phyloP scores from a whole-genome alignment of 495 filamentous ascomycete species.

The Neurospora terricola region DNA sequence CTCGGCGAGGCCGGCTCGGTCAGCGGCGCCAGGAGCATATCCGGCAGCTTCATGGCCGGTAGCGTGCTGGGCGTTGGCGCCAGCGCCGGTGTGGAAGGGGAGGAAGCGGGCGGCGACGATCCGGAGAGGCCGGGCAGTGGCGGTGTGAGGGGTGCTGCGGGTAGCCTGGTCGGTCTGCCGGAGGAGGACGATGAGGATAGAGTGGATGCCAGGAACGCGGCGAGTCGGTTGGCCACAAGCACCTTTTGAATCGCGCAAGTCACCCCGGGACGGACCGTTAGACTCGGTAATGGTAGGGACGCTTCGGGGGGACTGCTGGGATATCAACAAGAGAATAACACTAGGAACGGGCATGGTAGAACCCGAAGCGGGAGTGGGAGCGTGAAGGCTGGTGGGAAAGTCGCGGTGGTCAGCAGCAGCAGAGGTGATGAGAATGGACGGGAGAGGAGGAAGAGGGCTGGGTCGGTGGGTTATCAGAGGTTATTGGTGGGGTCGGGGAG shows the following conservation, averaged over 20 bases:
- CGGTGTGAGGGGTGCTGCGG: conserved; percentile 33
- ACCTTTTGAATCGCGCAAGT: conserved; percentile 52
- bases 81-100: conserved; percentile 31
- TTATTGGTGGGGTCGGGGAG: neutral
- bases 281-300: neutral
- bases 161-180: conserved; percentile 45
- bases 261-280: neutral
- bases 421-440: neutral
- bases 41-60: conserved; percentile 52
- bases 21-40: conserved; percentile 53
- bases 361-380: neutral
- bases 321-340: neutral
- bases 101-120: conserved; percentile 19
- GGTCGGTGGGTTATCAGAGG: neutral
- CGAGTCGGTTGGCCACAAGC: conserved; percentile 83
- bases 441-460: neutral
- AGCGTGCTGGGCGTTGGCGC: conserved; percentile 31
- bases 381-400: neutral
- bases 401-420: neutral
- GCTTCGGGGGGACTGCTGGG: neutral
- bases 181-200: conserved; percentile 92
- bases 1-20: conserved; percentile 58
- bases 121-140: conserved; percentile 48
- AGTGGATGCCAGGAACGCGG: conserved; percentile 90
- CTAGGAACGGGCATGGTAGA: neutral